Evolutionary conservation across 176 grass and related monocot species (phyloP).

Genomic region (Pontederia crassipes): DNA sequence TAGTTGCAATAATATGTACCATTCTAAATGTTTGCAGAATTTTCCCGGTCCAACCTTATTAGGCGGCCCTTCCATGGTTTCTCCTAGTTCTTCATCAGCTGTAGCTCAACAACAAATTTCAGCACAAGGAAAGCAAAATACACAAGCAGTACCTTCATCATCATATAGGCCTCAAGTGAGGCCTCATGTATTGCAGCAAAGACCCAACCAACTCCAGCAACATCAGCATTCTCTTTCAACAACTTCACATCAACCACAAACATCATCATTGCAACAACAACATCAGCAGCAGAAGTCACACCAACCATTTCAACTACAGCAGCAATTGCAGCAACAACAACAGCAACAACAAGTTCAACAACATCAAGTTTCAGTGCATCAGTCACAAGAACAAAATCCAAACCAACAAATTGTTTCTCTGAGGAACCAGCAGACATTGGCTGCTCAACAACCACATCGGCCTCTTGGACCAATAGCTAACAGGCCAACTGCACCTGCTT

Average conservation of each 20-base stretch:
- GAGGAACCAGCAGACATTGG: constrained; percentile 36
- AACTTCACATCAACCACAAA: constrained; percentile 38
- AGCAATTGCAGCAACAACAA: constrained; percentile 26
- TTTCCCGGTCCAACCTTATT: constrained; percentile 40
- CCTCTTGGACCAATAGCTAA: constrained; percentile 33
- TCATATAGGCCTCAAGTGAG: constrained; percentile 57
- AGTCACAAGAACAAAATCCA: constrained; percentile 25
- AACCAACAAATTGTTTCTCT: constrained; percentile 31
- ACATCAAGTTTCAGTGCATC: constrained; percentile 15
- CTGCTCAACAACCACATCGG: constrained; percentile 46
- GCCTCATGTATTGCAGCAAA: constrained; percentile 64
- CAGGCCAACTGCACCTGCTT: constrained; percentile 30
- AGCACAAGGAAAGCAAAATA: constrained; percentile 23
- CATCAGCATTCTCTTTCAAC: constrained; percentile 20
- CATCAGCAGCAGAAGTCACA: constrained; percentile 18
- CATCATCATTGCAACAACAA: constrained; percentile 45
- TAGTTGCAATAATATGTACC: not conserved
- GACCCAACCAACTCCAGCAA: constrained; percentile 37
- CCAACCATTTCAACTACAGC: constrained; percentile 24
- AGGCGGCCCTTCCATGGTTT: constrained; percentile 43
- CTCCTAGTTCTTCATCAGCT: constrained; percentile 30
- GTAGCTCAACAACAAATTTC: constrained; percentile 32
- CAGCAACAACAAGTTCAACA: constrained; percentile 34
- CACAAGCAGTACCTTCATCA: constrained; percentile 23
- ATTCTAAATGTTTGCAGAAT: constrained; percentile 42